Evolutionary conservation across 345 rosid genomes (phyloP), one percentile per base, ranked within the genome.

Genomic region (Carallia brachiata): DNA sequence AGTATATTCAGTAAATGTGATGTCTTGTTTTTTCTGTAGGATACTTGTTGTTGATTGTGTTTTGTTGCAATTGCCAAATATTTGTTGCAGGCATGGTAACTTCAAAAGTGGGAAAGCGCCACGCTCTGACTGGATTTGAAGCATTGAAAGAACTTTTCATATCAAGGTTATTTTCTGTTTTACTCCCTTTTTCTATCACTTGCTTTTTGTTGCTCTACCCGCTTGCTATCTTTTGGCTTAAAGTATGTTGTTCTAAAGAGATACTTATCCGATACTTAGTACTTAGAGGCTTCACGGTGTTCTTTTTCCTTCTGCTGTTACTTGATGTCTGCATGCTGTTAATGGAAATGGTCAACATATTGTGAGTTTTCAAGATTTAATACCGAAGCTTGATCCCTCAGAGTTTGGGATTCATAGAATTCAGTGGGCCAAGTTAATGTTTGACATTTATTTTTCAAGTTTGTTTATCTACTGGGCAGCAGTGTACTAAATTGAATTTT

Each of bases 41-140:
- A 65, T 50, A 36, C 40, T 61, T 50, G n/a, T 75, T 62, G 7
- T 28, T 52, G 48, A 6, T 63, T 36, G 57, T 53, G 16, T 30
- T 31, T 10, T 63, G 15, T 56, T 32, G n/a, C 63, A 56, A 52
- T 68, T 63, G 54, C 19, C 57, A 54, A 64, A 16, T 66, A 50
- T 64, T 52, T 63, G 44, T 76, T 84, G 86, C 71, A 94, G 98
- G 97, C 76, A 84, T 92, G 93, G 91, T 92, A 61, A 88, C 94
- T 32, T 89, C 98, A 52, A 95, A 92, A 73, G 97, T 92, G 50
- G 99, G 99, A 40, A 95, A 90, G 78, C 83, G 97, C 48, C 94
- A 85, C 85, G 97, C 98, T 37, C 78, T 95, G 65, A 87, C 81
- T 10, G 97, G 98, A 37, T 91, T 92, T 79, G 97, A 92, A 75